Evolutionary conservation across 805 yeast genomes (phyloP).

Genomic region (Schizosaccharomyces lindneri): DNA sequence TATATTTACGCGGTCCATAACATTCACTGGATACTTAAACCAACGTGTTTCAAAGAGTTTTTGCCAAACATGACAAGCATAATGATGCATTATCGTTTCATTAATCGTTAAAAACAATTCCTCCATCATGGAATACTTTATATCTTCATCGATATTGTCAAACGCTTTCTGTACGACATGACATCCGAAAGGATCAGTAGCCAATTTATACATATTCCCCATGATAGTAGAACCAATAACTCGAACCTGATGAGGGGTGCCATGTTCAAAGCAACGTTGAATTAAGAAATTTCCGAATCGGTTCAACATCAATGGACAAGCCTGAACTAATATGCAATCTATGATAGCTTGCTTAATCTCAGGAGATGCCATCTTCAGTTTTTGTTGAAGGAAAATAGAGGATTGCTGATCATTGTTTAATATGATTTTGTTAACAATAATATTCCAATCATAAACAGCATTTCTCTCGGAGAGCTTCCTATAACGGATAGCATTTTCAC

Average conservation of each 20-base stretch:
- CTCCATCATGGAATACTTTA: constrained; percentile 14
- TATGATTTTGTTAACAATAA: constrained; percentile 14
- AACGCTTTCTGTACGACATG: constrained; percentile 20
- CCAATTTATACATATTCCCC: constrained; percentile 14
- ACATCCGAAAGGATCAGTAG: constrained; percentile 19
- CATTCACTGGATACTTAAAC: constrained; percentile 11
- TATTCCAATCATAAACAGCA: not conserved
- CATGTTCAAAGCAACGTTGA: constrained; percentile 18
- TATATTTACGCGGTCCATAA: constrained; percentile 13
- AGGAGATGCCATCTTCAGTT: constrained; percentile 13
- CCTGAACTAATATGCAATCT: constrained; percentile 12
- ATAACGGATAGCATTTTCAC: not conserved
- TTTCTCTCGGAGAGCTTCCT: constrained; percentile 1
- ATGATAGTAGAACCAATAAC: constrained; percentile 10
- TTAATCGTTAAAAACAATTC: constrained; percentile 15
- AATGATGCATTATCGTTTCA: constrained; percentile 16
- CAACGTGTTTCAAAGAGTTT: constrained; percentile 17
- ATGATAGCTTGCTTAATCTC: constrained; percentile 14
- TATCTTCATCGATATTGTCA: constrained; percentile 13
- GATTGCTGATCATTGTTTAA: constrained; percentile 18
- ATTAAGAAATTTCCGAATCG: constrained; percentile 20
- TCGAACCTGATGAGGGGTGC: constrained; percentile 12
- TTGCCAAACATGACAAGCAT: constrained; percentile 23
- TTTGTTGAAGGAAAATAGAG: constrained; percentile 19
- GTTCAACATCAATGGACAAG: constrained; percentile 16